Conservation (phyloP, 73 alveolate genomes). For the Paramecium tetraurelia region DNA sequence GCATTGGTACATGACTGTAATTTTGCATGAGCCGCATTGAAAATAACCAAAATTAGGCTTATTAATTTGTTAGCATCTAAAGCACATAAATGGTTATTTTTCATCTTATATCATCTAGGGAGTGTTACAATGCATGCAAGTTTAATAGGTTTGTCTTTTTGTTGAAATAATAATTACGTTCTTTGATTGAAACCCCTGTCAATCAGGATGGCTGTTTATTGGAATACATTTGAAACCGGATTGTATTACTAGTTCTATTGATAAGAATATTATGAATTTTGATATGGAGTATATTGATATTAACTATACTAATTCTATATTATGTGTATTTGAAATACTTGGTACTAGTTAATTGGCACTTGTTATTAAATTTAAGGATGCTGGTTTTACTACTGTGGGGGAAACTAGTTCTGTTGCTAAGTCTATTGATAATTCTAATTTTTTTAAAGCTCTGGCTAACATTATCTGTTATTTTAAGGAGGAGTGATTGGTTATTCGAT, state of each 20-base stretch:
- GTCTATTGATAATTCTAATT: neutral
- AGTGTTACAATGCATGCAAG: neutral
- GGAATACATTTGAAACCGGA: neutral
- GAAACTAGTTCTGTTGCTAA: neutral
- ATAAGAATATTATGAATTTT: neutral
- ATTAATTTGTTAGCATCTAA: neutral
- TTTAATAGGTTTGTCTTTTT: neutral
- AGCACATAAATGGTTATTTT: neutral
- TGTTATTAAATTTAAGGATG: neutral
- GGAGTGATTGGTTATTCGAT: neutral
- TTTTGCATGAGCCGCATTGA: neutral
- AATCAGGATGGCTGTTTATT: neutral
- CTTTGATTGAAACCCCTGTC: neutral
- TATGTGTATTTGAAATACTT: neutral
- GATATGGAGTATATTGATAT: neutral
- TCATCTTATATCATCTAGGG: neutral
- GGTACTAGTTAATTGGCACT: neutral
- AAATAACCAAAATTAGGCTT: neutral
- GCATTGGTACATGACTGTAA: neutral
- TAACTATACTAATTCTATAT: neutral
- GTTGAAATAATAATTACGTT: neutral
- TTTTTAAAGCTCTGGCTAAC: neutral
- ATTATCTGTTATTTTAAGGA: neutral
- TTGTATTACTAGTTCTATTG: neutral
- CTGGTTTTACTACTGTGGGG: neutral